These are phyloP conservation scores for Pyrus pyrifolia DNA, from an alignment of 306 rosid genomes.

Conservation along the genomic window DNA sequence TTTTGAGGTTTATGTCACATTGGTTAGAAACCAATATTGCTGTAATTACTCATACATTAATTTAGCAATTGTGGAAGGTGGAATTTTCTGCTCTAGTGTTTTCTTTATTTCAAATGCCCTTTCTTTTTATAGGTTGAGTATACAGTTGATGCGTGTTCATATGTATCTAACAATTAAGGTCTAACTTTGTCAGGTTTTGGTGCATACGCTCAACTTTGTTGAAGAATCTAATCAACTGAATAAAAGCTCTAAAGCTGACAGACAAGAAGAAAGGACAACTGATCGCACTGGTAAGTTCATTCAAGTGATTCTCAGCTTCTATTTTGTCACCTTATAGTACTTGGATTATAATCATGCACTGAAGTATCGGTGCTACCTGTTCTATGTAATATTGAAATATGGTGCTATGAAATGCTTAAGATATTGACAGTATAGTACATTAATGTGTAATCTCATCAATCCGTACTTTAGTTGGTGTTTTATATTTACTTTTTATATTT, in stretches of 20 bases:
- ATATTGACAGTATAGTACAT: not conserved
- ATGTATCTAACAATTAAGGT: not conserved
- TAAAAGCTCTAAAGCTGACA: not conserved
- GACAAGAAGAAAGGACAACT: not conserved
- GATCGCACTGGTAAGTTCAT: slow-evolving; percentile 24
- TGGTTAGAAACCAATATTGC: not conserved
- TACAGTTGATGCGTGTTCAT: not conserved
- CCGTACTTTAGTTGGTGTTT: not conserved
- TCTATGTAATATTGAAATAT: not conserved
- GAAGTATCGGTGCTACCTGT: not conserved
- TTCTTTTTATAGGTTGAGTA: not conserved
- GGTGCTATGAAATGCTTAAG: not conserved
- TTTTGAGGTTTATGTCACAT: not conserved
- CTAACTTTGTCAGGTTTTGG: slow-evolving; percentile 1
- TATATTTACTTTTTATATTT: not conserved
- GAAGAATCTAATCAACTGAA: slow-evolving; percentile 15
- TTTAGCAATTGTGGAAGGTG: not conserved
- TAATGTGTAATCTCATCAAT: not conserved
- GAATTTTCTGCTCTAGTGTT: not conserved
- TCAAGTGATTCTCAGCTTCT: not conserved
- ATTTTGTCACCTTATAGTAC: not conserved
- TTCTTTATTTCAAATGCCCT: not conserved
- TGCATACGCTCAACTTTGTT: slow-evolving; percentile 39
- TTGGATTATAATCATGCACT: not conserved
- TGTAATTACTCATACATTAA: not conserved